Percentiles rank a stretch among this genome's conserved stretches.
Evolutionary conservation across 1,139 yeast genomes (phyloP).

Genomic region (Chernovozyma aurita): DNA sequence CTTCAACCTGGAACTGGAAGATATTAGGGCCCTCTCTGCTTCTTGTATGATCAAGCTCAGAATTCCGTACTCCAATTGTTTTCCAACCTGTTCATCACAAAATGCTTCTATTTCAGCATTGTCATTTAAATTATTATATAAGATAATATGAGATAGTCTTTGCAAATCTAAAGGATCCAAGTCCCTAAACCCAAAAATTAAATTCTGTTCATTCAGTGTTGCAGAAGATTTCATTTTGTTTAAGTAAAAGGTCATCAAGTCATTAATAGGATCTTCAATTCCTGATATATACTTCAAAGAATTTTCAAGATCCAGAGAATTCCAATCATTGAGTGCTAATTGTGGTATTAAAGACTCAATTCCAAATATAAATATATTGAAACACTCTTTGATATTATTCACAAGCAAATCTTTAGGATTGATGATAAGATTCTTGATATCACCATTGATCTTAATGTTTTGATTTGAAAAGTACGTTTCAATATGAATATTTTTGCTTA

Average conservation of each 20-base stretch:
- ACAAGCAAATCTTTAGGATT: background rate
- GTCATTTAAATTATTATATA: constrained; percentile 12
- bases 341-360: constrained; percentile 21
- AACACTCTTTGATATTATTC: background rate
- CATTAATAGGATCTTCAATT: constrained; percentile 21
- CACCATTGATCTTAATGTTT: background rate
- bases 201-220: constrained; percentile 10
- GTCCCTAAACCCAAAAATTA: constrained; percentile 11
- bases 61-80: background rate
- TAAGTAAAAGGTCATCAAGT: constrained; percentile 19
- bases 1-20: no score
- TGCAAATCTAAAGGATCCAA: constrained; percentile 12
- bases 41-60: no score
- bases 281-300: constrained; percentile 14
- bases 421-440: background rate
- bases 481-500: background rate
- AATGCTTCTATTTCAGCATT: background rate
- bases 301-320: background rate
- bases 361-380: constrained; percentile 20
- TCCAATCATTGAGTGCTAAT: constrained; percentile 14
- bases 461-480: background rate
- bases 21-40: no score
- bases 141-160: constrained; percentile 14
- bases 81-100: background rate
- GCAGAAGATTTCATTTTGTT: constrained; percentile 5